Evolutionary conservation across 163 green algal species (phyloP).

Genomic region (Chlorella variabilis): DNA sequence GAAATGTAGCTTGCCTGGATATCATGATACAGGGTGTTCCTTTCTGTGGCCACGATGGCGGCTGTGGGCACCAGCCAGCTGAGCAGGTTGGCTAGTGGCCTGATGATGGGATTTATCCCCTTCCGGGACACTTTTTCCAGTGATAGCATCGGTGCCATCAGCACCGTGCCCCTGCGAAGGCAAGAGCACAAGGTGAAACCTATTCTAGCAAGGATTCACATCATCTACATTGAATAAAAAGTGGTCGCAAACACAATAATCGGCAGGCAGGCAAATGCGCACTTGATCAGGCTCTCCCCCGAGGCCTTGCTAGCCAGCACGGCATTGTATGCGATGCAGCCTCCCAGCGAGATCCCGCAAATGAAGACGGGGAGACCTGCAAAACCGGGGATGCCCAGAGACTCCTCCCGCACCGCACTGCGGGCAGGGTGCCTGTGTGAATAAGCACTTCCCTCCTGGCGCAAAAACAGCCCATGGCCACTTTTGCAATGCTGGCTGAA

Average conservation of each 20-base stretch:
- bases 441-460: no score
- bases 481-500: no score
- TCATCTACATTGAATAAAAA: background rate
- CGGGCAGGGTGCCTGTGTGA: no score
- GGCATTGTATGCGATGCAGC: slow-evolving; percentile 67
- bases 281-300: slow-evolving; percentile 25
- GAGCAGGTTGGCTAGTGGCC: slow-evolving; percentile 62
- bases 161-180: slow-evolving; percentile 59
- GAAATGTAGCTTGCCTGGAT: no score
- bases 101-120: slow-evolving; percentile 76
- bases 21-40: slow-evolving; percentile 72
- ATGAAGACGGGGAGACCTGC: slow-evolving; percentile 66
- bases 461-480: background rate
- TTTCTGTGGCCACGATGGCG: slow-evolving; percentile 55
- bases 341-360: slow-evolving; percentile 71
- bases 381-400: slow-evolving; percentile 47
- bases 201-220: no score
- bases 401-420: background rate
- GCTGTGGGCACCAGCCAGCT: slow-evolving; percentile 61
- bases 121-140: slow-evolving; percentile 73
- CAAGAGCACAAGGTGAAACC: no score
- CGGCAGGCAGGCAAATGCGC: no score
- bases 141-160: slow-evolving; percentile 88
- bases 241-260: background rate
- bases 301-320: slow-evolving; percentile 19